Evolutionary conservation across 176 grass and related monocot genomes (phyloP).

Genomic region (Paspalum vaginatum): DNA sequence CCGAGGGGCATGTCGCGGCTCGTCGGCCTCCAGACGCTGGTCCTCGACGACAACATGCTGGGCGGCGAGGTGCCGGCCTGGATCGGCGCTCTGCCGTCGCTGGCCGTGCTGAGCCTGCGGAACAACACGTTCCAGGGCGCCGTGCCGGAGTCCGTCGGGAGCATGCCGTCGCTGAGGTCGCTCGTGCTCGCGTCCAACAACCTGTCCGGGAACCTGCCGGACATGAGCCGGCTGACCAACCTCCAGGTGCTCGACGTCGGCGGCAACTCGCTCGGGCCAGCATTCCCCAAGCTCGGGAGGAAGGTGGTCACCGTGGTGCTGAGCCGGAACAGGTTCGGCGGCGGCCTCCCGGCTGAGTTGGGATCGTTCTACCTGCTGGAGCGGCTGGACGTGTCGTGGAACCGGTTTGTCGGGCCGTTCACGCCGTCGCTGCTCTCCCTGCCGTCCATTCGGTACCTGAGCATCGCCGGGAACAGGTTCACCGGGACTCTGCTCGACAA

Average conservation of each 20-base stretch:
- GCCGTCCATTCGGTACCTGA: constrained; percentile 71
- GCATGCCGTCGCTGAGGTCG: constrained; percentile 60
- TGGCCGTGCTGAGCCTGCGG: constrained; percentile 74
- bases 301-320: constrained; percentile 77
- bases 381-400: constrained; percentile 74
- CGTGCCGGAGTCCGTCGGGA: constrained; percentile 63
- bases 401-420: constrained; percentile 83
- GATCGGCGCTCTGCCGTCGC: constrained; percentile 51
- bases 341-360: constrained; percentile 56
- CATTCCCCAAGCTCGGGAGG: constrained; percentile 71
- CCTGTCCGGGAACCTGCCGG: constrained; percentile 70
- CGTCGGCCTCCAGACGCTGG: constrained; percentile 68
- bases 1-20: constrained; percentile 62
- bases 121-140: constrained; percentile 75
- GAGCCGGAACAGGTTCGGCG: constrained; percentile 69
- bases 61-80: constrained; percentile 58
- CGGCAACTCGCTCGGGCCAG: constrained; percentile 74
- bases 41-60: constrained; percentile 89
- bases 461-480: constrained; percentile 77
- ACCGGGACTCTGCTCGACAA: constrained; percentile 77
- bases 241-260: constrained; percentile 77
- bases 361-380: constrained; percentile 66
- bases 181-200: constrained; percentile 80
- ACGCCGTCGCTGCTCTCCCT: constrained; percentile 65
- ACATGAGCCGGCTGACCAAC: constrained; percentile 54